A percentile compares a stretch with the other conserved stretches of the same genome.
Conservation (phyloP, 2,329 filamentous ascomycete species). For the Diaporthe ilicicola region DNA sequence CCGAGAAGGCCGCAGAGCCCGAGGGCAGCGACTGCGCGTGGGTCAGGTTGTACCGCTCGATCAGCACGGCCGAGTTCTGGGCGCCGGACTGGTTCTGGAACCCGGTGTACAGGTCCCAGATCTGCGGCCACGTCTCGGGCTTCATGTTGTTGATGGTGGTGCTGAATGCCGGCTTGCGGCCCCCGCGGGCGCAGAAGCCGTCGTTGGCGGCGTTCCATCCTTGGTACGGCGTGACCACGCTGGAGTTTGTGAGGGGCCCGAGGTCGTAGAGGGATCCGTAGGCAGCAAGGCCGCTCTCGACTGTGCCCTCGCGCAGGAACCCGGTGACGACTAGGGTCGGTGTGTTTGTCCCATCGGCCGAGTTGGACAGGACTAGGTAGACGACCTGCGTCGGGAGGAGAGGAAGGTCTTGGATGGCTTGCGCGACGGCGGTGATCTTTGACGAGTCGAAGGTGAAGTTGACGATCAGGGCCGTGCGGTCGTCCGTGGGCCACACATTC, state of each 20-base stretch:
- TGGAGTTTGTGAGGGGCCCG: constrained; percentile 40
- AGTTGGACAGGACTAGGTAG: constrained; percentile 2
- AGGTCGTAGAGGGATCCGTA: constrained; percentile 47
- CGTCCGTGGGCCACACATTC: constrained; percentile 48
- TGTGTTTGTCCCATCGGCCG: constrained; percentile 9
- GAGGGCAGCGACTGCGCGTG: background rate
- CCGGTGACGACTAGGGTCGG: constrained; percentile 2
- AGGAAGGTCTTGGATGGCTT: constrained; percentile 45
- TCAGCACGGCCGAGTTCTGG: constrained; percentile 43
- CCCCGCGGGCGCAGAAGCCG: constrained; percentile 46
- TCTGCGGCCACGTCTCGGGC: constrained; percentile 46
- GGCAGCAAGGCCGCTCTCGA: constrained; percentile 40
- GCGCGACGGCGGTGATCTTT: constrained; percentile 54
- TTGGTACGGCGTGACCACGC: constrained; percentile 44
- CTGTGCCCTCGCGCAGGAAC: constrained; percentile 41
- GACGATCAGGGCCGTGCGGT: constrained; percentile 49
- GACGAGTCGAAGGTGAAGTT: constrained; percentile 52
- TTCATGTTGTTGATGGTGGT: constrained; percentile 45
- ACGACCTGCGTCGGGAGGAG: constrained; percentile 24
- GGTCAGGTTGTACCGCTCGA: constrained; percentile 44
- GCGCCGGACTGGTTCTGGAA: constrained; percentile 46
- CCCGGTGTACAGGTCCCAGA: constrained; percentile 48
- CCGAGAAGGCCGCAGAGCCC: constrained; percentile 41
- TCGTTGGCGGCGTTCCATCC: constrained; percentile 50
- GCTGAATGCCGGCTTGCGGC: constrained; percentile 49